Evolutionary conservation across 2,329 filamentous ascomycete species (phyloP), one percentile per base, ranked within the genome.

Genomic region (Fusarium coicis): DNA sequence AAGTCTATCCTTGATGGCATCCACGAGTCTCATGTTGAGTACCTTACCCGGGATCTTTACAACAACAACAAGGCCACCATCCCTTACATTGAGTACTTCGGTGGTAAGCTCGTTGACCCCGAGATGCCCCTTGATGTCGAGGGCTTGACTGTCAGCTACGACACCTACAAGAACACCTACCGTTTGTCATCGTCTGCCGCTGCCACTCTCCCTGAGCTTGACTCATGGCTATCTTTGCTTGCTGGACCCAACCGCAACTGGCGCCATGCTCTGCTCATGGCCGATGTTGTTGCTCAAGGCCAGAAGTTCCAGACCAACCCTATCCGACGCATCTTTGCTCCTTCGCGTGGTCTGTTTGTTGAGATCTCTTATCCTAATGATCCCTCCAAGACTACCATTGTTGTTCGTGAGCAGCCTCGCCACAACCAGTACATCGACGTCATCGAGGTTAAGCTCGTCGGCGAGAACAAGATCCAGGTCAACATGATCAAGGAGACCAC

Each of bases 221-320:
- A 97, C 63, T 89, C 92, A 23, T 99, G 96, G 96, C 85, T 98
- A 76, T 89, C 94, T 62, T 90, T 98, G 21, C 88, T 99, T 58
- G 96, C 96, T 44, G 96, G 96, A 23, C 89, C 91, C 54, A 91
- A 88, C 68, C 93, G 95, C 79, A 98, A 93, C 55, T 99, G 96
- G 96, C 91, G 96, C 66, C 94, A 98, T 80, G 96, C 96, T 34
- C 90, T 99, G 67, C 96, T 99, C 83, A 94, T 94, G 67, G 93
- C 95, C 0, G 96, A 99, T 75, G 93, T 98, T 34, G 92, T 98
- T 74, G 93, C 98, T 9, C 96, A 99, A 83, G 96, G 95, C 21
- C 93, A 97, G 82, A 95, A 97, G 80, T 98, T 97, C 86, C 94
- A 98, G 85, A 97, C 94, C 65, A 99, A 99, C 84, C 97, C 96